Evolutionary conservation across 2,329 filamentous ascomycete genomes (phyloP), one percentile per base, ranked within the genome.

Genomic region (Colletotrichum coccodes): DNA sequence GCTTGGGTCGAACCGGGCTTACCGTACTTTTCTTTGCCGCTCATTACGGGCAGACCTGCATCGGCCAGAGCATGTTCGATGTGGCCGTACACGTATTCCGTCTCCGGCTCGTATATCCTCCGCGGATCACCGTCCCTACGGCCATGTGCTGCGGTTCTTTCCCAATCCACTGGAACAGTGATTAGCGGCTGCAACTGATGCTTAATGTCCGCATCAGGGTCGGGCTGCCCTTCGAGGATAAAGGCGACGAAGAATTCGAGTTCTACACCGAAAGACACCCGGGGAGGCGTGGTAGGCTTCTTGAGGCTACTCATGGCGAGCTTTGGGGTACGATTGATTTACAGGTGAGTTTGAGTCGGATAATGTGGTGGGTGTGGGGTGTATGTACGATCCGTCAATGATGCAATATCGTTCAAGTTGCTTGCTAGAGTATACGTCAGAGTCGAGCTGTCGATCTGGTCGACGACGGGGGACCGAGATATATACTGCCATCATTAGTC

Each of bases 191-290:
- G 70, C 6, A 79, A 69, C 21, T 53, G 38, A 21, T 57, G 28
- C 30, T 68, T 70, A 32, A 72, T 61, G 14, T 38, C 30, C 18
- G 71, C 63, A 46, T 76, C 66, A 5, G 76, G 76, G 46, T 77
- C 76, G 9, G 38, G 14, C 4, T 71, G 70, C 14, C 59, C 64
- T 11, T 46, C 58, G 12, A 38, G n/a, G 4, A 73, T 26, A 28
- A 70, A 70, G 53, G 75, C 65, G 26, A 69, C 70, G 46, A 74
- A 58, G 61, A 72, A 72, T 66, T 73, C 73, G 30, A 76, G 71
- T 60, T 79, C 77, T 21, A 78, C 61, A 18, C 78, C 76, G 12
- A 75, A 72, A 2, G 75, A 78, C 18, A 72, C 71, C 23, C 71
- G 72, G 38, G 72, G 63, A 14, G 64, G 60, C 34, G 56, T 66